These are phyloP conservation scores for Alopecurus myosuroides DNA, from an alignment of 176 grass and related monocot genomes.

Conservation along the genomic window DNA sequence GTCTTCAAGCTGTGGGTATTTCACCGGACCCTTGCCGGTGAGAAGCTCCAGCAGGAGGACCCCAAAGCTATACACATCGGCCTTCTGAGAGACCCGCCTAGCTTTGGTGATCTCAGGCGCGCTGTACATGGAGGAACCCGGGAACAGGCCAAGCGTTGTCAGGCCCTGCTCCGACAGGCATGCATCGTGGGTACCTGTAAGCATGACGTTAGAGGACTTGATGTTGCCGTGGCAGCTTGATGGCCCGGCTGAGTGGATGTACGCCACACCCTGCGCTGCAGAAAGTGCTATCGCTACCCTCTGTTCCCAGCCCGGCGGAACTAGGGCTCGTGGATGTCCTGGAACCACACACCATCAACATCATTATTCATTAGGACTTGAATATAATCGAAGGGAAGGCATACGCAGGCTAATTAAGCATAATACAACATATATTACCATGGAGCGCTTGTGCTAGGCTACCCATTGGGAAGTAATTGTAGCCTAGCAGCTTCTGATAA, in stretches of 20 bases:
- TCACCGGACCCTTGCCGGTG: not conserved
- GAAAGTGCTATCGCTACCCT: constrained; percentile 2
- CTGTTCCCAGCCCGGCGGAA: not conserved
- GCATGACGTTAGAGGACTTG: constrained; percentile 29
- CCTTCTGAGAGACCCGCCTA: not conserved
- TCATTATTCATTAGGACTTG: not conserved
- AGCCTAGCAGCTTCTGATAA: constrained; percentile 37
- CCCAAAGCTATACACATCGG: not conserved
- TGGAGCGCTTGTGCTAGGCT: constrained; percentile 50
- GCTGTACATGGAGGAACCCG: too few species aligned
- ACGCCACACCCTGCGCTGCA: not conserved
- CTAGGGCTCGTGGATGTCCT: not conserved
- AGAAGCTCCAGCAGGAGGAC: not conserved
- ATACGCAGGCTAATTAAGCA: not conserved
- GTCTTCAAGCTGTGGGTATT: fast-evolving
- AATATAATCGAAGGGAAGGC: too few species aligned
- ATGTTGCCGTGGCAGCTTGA: constrained; percentile 17
- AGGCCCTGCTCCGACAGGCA: constrained; percentile 15
- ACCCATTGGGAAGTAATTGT: constrained; percentile 38
- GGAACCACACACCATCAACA: not conserved
- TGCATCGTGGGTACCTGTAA: constrained; percentile 3
- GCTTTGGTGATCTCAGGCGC: not conserved
- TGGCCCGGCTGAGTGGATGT: not conserved
- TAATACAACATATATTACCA: constrained; percentile 12
- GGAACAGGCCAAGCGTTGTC: not conserved